Evolutionary conservation across 306 rosid species (phyloP).

Genomic region (Prunus salicina): DNA sequence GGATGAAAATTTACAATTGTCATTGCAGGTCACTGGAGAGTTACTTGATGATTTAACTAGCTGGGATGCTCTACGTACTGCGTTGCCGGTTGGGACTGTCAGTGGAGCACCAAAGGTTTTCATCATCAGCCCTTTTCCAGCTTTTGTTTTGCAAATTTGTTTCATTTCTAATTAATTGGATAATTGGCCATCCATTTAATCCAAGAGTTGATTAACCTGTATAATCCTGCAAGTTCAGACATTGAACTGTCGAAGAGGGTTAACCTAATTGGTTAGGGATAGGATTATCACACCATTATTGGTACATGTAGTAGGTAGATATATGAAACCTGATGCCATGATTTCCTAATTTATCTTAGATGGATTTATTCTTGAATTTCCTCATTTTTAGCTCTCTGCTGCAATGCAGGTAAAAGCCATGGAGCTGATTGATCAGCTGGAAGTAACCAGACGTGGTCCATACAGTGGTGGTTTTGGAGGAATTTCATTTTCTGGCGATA

Average conservation of each 20-base stretch:
- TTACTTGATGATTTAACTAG: conserved; percentile 65
- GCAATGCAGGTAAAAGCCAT: conserved; percentile 87
- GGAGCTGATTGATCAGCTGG: conserved; percentile 94
- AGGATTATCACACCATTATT: not conserved
- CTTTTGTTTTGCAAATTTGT: not conserved
- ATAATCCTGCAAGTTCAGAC: not conserved
- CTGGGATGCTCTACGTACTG: conserved; percentile 92
- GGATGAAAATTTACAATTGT: conserved; percentile 15
- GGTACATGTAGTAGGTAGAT: conserved; percentile 1
- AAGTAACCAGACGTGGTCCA: conserved; percentile 88
- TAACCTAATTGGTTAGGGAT: not conserved
- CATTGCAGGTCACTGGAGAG: conserved; percentile 84
- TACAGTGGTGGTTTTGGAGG: conserved; percentile 98
- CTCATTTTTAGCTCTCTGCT: conserved; percentile 11
- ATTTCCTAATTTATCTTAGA: not conserved
- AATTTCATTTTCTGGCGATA: conserved; percentile 77
- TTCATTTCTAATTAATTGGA: not conserved
- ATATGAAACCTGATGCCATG: not conserved
- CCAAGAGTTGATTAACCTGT: not conserved
- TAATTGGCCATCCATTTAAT: not conserved
- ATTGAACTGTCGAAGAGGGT: not conserved
- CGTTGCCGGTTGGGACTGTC: conserved; percentile 97
- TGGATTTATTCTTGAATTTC: not conserved
- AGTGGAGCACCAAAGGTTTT: conserved; percentile 98
- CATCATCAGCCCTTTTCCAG: conserved; percentile 1